Percentiles rank a stretch among this genome's conserved stretches.
Evolutionary conservation across 331 rosid genomes (phyloP).

Genomic region (Phaseolus coccineus): DNA sequence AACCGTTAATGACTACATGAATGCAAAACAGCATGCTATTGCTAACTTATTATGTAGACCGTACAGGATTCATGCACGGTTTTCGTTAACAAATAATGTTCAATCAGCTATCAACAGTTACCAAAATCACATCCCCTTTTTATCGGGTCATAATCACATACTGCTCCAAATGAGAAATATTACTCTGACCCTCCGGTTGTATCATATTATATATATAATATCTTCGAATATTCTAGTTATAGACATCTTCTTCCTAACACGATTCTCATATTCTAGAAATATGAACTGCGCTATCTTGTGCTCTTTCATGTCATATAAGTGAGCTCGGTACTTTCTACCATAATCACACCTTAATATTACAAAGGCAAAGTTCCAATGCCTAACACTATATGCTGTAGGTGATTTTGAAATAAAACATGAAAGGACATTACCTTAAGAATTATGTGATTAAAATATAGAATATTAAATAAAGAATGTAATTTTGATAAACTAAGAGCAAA

Average conservation of each 20-base stretch:
- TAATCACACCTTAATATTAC: slow-evolving; percentile 12
- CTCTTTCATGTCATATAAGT: background rate
- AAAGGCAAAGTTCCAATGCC: slow-evolving; percentile 1
- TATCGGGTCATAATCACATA: background rate
- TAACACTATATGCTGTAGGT: background rate
- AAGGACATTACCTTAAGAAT: background rate
- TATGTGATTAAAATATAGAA: slow-evolving; percentile 5
- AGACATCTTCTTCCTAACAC: slow-evolving; percentile 31
- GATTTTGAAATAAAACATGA: background rate
- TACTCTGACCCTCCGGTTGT: background rate
- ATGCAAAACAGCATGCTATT: slow-evolving; percentile 19
- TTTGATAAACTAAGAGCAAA: slow-evolving; percentile 16
- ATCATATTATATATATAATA: slow-evolving; percentile 17
- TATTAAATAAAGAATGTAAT: background rate
- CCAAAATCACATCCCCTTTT: slow-evolving; percentile 24
- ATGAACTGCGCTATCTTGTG: slow-evolving; percentile 13
- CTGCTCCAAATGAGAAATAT: slow-evolving; percentile 20
- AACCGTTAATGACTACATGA: slow-evolving; percentile 32
- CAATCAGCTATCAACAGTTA: slow-evolving; percentile 31
- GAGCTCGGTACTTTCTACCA: slow-evolving; percentile 23
- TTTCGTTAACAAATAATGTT: slow-evolving; percentile 25
- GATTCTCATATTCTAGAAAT: background rate
- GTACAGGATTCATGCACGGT: slow-evolving; percentile 23
- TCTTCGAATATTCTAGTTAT: slow-evolving; percentile 17
- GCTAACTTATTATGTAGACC: slow-evolving; percentile 34